Base-by-base conservation (phyloP, 805 yeast genomes). In the Kazachstania taianensis region DNA sequence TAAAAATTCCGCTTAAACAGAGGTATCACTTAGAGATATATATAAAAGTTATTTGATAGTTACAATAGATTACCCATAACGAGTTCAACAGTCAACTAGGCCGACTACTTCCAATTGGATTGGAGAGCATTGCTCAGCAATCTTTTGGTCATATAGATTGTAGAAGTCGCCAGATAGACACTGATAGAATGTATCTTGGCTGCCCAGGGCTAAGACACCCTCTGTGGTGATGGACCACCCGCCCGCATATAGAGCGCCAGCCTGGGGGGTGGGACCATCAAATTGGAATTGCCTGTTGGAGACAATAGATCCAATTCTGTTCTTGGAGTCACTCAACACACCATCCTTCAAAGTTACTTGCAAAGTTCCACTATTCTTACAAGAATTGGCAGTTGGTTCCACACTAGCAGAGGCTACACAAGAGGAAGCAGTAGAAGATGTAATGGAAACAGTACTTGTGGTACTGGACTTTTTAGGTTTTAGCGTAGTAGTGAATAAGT, bases 221-320 rank as follows among this genome's bases (percentile, higher is more conserved):
- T 67, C 76, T 42, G 59, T 49, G 35, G 72, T 63, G 41, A 73
- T 65, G 34, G 75, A 66, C 80, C 78, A 73, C 41, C 80, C 79
- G 32, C 70, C 72, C 44, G 81, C 78, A 51, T 69, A 72, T 48
- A 73, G 66, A 33, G 78, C 65, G 52, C 79, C 80, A 23, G 77
- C 81, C 66, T 78, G 84, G 46, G 84, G 83, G 57, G 82, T 79
- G 40, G 82, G 82, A 50, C 83, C 83, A 55, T 78, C 83, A 54
- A 76, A 77, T 63, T 77, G 84, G 71, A 78, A 75, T 63, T 78
- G 85, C 64, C 78, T 67, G 74, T 76, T 77, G 33, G 82, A 70
- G 40, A 78, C 84, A 57, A 78, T 75, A 33, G 83, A 70, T 45
- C 84, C 84, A 45, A 78, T 60, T 69, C 85, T 73, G 31, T 77